These are phyloP conservation scores for Knoxia roxburghii DNA, from an alignment of 257 asterid species.

Conservation along the genomic window DNA sequence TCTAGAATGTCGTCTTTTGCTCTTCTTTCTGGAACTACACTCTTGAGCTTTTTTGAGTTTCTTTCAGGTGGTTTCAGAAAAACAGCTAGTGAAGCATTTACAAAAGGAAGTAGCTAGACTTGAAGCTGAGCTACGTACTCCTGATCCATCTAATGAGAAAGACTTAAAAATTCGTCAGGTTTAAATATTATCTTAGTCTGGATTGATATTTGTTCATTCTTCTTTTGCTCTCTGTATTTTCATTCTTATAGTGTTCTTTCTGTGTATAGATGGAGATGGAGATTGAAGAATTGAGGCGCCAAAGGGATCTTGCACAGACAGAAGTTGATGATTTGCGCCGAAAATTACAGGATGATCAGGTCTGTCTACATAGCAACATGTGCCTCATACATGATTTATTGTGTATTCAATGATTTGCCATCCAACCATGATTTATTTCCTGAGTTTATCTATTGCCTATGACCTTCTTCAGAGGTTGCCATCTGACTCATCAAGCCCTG, in stretches of 20 bases:
- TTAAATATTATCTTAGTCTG: slow-evolving; percentile 14
- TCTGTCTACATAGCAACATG: slow-evolving; percentile 10
- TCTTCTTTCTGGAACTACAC: background rate
- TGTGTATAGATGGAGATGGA: slow-evolving; percentile 78
- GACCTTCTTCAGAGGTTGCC: slow-evolving; percentile 36
- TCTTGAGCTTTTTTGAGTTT: slow-evolving; percentile 7
- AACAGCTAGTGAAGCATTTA: slow-evolving; percentile 89
- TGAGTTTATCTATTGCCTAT: slow-evolving; percentile 7
- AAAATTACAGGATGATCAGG: slow-evolving; percentile 79
- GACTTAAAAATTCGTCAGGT: slow-evolving; percentile 78
- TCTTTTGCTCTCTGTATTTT: background rate
- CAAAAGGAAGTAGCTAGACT: slow-evolving; percentile 96
- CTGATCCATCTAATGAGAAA: slow-evolving; percentile 68
- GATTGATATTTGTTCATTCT: background rate
- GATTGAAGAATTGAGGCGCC: slow-evolving; percentile 85
- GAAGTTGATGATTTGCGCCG: slow-evolving; percentile 73
- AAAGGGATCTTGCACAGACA: slow-evolving; percentile 86
- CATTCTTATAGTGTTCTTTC: slow-evolving; percentile 12
- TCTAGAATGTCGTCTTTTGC: background rate
- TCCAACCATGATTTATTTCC: background rate
- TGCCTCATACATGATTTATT: background rate
- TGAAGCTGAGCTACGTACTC: slow-evolving; percentile 84
- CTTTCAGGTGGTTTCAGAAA: slow-evolving; percentile 79
- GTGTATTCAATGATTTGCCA: background rate
- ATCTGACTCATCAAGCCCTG: slow-evolving; percentile 45